Evolutionary conservation across 345 rosid species (phyloP), one percentile per base, ranked within the genome.

Genomic region (Brassica carinata): DNA sequence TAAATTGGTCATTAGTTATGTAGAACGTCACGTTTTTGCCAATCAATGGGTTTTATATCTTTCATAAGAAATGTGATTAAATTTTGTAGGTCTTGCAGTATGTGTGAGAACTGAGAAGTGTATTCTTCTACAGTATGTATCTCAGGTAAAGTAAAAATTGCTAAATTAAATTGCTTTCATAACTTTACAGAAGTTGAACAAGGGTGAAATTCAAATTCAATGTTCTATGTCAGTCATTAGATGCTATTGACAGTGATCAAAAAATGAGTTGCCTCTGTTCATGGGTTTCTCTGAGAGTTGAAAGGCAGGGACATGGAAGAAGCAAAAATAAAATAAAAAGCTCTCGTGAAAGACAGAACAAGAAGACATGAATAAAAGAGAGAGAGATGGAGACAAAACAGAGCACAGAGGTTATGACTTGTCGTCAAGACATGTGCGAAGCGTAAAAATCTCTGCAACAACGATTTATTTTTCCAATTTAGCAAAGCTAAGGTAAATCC

Each of bases 231-330:
- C 55, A 45, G 55, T 4, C 15, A 45, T 45, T 45, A 45, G 55
- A 45, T 14, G 55, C 55, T 45, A 45, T 14, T 45, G 79, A 74
- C 68, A 75, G 8, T 75, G 72, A 75, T 64, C 0, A 75, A 70
- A 66, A 63, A 75, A 62, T 55, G 80, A 75, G 72, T 75, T 80
- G 63, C 36, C 5, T 75, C 62, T 71, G 51, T 43, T 58, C 5
- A 65, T 81, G 80, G 80, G 71, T 70, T 40, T 81, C 64, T 75
- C 65, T 67, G 57, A 67, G 74, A 68, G 69, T 69, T 80, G 72
- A 10, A 69, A 80, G 64, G 72, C 73, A 75, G 1, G 4, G 73
- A 76, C 77, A 65, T 71, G 29, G 27, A 64, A 76, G 61, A 75
- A 70, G 48, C 65, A 40, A 40, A 68, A 68, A 55, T 62, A 68